Evolutionary conservation across 225 moss, liverwort and hornwort species (phyloP), one percentile per base, ranked within the genome.

Genomic region (Climacium dendroides): DNA sequence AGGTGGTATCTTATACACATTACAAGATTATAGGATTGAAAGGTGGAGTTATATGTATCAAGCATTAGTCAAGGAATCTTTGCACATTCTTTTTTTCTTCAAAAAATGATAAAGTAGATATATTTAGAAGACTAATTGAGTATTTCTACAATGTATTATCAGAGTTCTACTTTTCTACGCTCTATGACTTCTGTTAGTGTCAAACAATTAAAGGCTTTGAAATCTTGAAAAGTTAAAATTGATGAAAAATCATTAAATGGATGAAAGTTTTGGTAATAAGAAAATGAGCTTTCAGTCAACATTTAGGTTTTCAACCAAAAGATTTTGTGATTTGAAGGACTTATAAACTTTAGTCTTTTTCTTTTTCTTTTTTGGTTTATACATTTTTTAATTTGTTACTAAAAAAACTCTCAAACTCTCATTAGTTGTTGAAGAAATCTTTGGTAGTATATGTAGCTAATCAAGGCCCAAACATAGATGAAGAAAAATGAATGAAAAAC

Each of bases 131-230:
- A 20, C 23, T 70, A 70, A 8, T 15, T 70, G 7, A 25, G 9
- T 41, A 11, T 13, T 39, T 23, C 4, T 41, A 0, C 12, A 15
- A 26, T 70, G 15, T 15, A 15, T 70, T 70, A 14, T 0, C 15
- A 26, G 15, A 5, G 5, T 2, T 71, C 0, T 0, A 0, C 26
- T 69, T 69, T 3, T 69, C 22, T 20, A 7, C 6, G 11, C 0
- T 0, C 8, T 41, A 41, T 1, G 0, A 41, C 24, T 70, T 15
- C 3, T 70, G 26, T 15, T 9, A 69, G 23, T 69, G 67, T 24
- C 7, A 37, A 69, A 37, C 0, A 0, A 23, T 69, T 39, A 24
- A 69, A 39, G 24, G 24, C 39, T 24, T 37, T 23, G 13, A 39
- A 69, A 23, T 13, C 7, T 39, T 37, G 4, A 63, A 34, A 63